phyloP scores from a whole-genome alignment of 2,329 filamentous ascomycete species.

The Xylariaceae sp. region DNA sequence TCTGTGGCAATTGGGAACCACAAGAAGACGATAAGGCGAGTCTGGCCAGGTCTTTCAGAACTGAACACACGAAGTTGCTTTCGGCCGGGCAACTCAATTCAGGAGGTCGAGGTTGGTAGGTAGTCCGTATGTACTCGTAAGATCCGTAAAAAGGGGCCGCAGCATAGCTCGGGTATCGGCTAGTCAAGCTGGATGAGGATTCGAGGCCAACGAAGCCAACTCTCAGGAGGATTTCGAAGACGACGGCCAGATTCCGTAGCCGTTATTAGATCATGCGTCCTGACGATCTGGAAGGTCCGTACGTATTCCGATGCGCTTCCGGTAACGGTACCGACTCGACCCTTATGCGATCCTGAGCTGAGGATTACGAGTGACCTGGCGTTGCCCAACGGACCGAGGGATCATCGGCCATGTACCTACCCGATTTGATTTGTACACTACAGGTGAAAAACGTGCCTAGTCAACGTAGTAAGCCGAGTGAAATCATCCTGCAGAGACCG shows the following conservation, averaged over 20 bases:
- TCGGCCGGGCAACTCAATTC: background rate
- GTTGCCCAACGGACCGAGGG: background rate
- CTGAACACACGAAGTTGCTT: background rate
- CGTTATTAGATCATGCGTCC: background rate
- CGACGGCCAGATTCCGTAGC: background rate
- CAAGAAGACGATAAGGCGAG: background rate
- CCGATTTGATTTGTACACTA: too few relatives aligned
- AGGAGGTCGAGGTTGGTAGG: background rate
- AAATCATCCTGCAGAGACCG: background rate
- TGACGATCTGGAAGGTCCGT: background rate
- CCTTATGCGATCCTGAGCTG: background rate
- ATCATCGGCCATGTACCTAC: too few relatives aligned
- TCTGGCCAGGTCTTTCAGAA: too few relatives aligned
- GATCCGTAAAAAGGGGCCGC: too few relatives aligned
- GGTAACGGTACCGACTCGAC: background rate
- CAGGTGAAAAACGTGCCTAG: background rate
- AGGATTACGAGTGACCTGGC: background rate
- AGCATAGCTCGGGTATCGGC: too few relatives aligned
- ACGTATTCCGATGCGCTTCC: background rate
- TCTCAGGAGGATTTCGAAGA: background rate
- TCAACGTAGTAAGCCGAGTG: background rate
- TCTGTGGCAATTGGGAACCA: background rate
- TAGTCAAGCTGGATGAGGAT: too few relatives aligned
- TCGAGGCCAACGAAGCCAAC: too few relatives aligned
- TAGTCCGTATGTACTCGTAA: too few relatives aligned